Base-by-base conservation (phyloP, 352 stramenopile genomes). In the Globisporangium paddicum region DNA sequence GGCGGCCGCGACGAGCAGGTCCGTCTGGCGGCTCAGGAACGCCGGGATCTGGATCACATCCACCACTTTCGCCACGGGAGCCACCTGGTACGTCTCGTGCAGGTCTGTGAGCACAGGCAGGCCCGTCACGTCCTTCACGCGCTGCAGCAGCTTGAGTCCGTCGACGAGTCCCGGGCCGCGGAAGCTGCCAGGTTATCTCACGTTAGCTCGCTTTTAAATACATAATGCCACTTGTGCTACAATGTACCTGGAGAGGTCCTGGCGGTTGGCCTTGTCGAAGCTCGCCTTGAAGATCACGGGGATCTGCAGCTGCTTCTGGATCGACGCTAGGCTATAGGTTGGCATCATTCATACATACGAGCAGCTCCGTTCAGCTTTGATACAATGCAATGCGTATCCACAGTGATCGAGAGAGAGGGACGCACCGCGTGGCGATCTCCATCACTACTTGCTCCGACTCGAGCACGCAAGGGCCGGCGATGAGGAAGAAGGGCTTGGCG, bases 221-320 rank as follows among this genome's bases (percentile, higher is more conserved):
- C 19, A 32, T 5, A 37, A 3, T 37, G 16, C 13, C 30, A 42
- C 13, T 3, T 8, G 14, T 9, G n/a, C 42, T 44, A 18, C 44
- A 13, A 34, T 52, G 10, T 62, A 78, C 68, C 76, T 82, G 34
- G 66, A 71, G 34, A 93, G 64, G 44, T 93, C 77, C 64, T 95
- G 86, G 11, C 87, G 82, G 55, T 96, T 96, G 28, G 87, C 86
- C 52, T 96, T 96, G 73, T 96, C 87, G 55, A 93, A 96, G 57
- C 86, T 95, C 0, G 83, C 85, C 58, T 96, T 96, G 71, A 96
- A 96, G 56, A 96, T 68, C 28, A 93, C 77, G 8, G 83, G 83
- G 55, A 95, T 90, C 37, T 81, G 45, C 32, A 93, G 63, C 18
- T 79, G 54, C 38, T 73, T 63, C 49, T 85, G 74, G 30, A 95